Conservation (phyloP, 2,329 filamentous ascomycete species). For the Leptographium flavum region DNA sequence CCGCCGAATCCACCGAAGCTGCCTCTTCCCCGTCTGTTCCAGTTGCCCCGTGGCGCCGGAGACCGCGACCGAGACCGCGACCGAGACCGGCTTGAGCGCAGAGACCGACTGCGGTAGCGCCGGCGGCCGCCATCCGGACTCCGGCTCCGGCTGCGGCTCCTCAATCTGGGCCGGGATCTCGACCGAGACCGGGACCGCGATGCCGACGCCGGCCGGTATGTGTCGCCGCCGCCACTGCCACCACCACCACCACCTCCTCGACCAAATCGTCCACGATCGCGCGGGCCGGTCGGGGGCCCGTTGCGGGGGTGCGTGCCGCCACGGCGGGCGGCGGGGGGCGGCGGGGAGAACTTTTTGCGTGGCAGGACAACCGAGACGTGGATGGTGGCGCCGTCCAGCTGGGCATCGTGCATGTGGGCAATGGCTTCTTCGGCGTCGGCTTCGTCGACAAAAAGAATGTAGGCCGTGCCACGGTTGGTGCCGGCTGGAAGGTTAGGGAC, state of each 20-base stretch:
- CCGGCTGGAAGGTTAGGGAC: conserved; percentile 26
- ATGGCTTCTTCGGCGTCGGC: conserved; percentile 77
- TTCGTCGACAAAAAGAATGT: conserved; percentile 69
- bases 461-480: conserved; percentile 84
- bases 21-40: not conserved
- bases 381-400: conserved; percentile 70
- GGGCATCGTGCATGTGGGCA: conserved; percentile 95
- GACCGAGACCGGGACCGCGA: too few species aligned
- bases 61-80: conserved; percentile 13
- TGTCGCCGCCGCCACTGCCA: too few species aligned
- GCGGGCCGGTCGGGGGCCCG: conserved; percentile 20
- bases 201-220: conserved; percentile 45
- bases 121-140: conserved; percentile 20
- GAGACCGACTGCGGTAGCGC: conserved; percentile 31
- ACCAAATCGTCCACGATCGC: conserved; percentile 7
- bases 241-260: too few species aligned
- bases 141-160: conserved; percentile 27
- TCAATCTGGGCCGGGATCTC: too few species aligned
- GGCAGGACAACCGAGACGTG: conserved; percentile 83
- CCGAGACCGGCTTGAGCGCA: conserved; percentile 22
- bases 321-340: conserved; percentile 57
- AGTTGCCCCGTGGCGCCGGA: not conserved
- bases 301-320: conserved; percentile 43
- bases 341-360: conserved; percentile 65
- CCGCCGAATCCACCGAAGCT: not conserved